Evolutionary conservation across 176 grass and related monocot species (phyloP).

Genomic region (Triticum timopheevii): DNA sequence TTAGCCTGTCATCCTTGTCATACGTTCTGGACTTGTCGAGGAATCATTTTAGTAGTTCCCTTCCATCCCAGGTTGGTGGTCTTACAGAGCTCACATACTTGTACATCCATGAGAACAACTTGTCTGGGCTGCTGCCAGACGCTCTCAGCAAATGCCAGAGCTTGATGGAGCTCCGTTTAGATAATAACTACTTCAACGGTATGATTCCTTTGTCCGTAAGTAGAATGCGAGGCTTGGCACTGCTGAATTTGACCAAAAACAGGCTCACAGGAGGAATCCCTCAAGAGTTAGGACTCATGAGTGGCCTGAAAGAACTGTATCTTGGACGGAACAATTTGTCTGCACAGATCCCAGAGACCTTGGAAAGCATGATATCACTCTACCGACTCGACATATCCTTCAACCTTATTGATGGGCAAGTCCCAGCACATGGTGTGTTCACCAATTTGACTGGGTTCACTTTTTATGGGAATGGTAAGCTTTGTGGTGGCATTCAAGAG

Average conservation of each 20-base stretch:
- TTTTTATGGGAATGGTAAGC: slow-evolving; percentile 39
- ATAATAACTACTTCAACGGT: slow-evolving; percentile 40
- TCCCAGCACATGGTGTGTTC: slow-evolving; percentile 50
- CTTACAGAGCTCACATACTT: slow-evolving; percentile 46
- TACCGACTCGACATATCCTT: slow-evolving; percentile 48
- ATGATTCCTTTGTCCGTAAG: slow-evolving; percentile 38
- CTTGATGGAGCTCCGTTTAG: slow-evolving; percentile 48
- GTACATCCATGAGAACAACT: slow-evolving; percentile 40
- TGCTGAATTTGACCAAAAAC: slow-evolving; percentile 50
- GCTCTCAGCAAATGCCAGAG: slow-evolving; percentile 45
- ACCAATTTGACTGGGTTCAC: slow-evolving; percentile 36
- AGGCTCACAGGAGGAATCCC: slow-evolving; percentile 48
- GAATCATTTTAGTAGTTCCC: slow-evolving; percentile 39
- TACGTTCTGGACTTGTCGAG: slow-evolving; percentile 27
- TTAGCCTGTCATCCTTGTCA: slow-evolving; percentile 28
- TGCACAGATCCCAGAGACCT: slow-evolving; percentile 37
- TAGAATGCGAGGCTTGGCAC: slow-evolving; percentile 44
- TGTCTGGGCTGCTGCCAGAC: slow-evolving; percentile 32
- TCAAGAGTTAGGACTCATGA: slow-evolving; percentile 38
- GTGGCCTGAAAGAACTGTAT: slow-evolving; percentile 44
- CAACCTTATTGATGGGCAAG: slow-evolving; percentile 45
- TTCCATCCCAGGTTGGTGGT: slow-evolving; percentile 32
- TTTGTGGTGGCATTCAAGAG: slow-evolving; percentile 44
- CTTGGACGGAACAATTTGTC: slow-evolving; percentile 55
- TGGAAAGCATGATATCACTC: slow-evolving; percentile 28